These are phyloP conservation scores for Fusarium buharicum DNA, from an alignment of 2,329 filamentous ascomycete genomes.

Conservation along the genomic window DNA sequence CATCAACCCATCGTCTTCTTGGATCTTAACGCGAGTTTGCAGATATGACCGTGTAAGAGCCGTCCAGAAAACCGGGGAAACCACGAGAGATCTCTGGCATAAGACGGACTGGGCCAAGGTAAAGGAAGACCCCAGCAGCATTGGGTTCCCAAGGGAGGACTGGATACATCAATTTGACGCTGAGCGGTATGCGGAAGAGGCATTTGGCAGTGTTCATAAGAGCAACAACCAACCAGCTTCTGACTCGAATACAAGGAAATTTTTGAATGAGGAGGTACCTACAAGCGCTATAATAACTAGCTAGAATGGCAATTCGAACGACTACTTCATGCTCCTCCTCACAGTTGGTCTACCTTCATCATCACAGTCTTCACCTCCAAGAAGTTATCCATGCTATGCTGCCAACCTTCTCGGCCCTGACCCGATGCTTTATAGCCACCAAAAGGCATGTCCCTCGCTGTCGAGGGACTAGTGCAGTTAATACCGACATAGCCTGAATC, in stretches of 20 bases:
- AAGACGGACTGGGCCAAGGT: slow-evolving; percentile 38
- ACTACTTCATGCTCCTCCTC: too few species aligned
- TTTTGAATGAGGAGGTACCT: neutral
- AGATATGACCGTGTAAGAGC: slow-evolving; percentile 38
- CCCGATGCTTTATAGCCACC: slow-evolving; percentile 34
- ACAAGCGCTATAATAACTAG: neutral
- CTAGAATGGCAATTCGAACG: neutral
- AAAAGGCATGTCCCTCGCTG: slow-evolving; percentile 25
- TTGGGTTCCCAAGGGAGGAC: slow-evolving; percentile 33
- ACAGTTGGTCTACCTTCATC: slow-evolving; percentile 29
- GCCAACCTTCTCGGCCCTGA: slow-evolving; percentile 22
- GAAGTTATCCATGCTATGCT: slow-evolving; percentile 37
- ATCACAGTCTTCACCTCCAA: slow-evolving; percentile 38
- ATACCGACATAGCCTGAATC: slow-evolving; percentile 71
- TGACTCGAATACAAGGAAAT: neutral
- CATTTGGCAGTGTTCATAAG: slow-evolving; percentile 20
- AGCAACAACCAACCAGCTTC: neutral
- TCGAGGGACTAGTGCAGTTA: slow-evolving; percentile 53
- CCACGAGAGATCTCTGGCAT: slow-evolving; percentile 39
- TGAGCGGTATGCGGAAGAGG: slow-evolving; percentile 34
- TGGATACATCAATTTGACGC: slow-evolving; percentile 41
- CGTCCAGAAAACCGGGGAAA: slow-evolving; percentile 38
- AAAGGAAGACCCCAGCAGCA: slow-evolving; percentile 25
- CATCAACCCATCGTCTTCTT: fast-evolving
- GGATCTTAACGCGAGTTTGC: fast-evolving